These are phyloP conservation scores for Fomitopsis pinicola DNA, from an alignment of 1,284 basidiomycete genomes.

Conservation along the genomic window DNA sequence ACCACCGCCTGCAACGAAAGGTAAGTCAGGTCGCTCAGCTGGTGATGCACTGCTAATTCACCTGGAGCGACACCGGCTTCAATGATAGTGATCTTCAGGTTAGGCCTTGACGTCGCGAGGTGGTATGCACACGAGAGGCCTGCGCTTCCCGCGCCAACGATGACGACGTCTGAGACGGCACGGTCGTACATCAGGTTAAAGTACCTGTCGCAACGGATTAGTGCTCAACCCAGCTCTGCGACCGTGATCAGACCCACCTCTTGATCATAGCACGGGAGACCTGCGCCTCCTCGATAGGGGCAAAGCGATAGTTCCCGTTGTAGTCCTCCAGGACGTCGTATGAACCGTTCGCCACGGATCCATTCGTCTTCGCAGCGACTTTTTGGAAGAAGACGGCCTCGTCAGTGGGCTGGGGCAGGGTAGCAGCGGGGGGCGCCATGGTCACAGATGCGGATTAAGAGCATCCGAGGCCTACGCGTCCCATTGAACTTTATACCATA, in stretches of 20 bases:
- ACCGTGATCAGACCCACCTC: slow-evolving; percentile 34
- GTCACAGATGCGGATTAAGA: neutral
- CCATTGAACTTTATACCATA: neutral
- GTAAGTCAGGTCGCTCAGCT: neutral
- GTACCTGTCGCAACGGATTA: slow-evolving; percentile 40
- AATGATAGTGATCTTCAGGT: slow-evolving; percentile 78
- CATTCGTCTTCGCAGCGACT: slow-evolving; percentile 15
- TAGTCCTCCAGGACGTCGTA: slow-evolving; percentile 48
- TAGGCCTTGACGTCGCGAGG: slow-evolving; percentile 64
- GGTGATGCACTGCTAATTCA: neutral
- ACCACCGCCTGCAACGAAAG: slow-evolving; percentile 47
- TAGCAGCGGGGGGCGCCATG: slow-evolving; percentile 32
- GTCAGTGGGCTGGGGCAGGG: slow-evolving; percentile 20
- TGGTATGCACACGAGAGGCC: slow-evolving; percentile 79
- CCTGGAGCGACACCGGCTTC: slow-evolving; percentile 79
- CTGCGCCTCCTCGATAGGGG: slow-evolving; percentile 72
- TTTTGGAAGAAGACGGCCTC: slow-evolving; percentile 20
- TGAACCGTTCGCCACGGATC: slow-evolving; percentile 13
- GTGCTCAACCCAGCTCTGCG: no score
- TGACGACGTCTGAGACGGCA: slow-evolving; percentile 74
- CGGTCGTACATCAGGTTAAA: slow-evolving; percentile 73
- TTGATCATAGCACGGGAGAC: slow-evolving; percentile 80
- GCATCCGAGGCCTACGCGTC: neutral
- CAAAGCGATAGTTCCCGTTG: slow-evolving; percentile 62
- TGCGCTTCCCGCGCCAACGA: slow-evolving; percentile 78